phyloP scores from a whole-genome alignment of 2,329 filamentous ascomycete species.

The Epichloe elymi region DNA sequence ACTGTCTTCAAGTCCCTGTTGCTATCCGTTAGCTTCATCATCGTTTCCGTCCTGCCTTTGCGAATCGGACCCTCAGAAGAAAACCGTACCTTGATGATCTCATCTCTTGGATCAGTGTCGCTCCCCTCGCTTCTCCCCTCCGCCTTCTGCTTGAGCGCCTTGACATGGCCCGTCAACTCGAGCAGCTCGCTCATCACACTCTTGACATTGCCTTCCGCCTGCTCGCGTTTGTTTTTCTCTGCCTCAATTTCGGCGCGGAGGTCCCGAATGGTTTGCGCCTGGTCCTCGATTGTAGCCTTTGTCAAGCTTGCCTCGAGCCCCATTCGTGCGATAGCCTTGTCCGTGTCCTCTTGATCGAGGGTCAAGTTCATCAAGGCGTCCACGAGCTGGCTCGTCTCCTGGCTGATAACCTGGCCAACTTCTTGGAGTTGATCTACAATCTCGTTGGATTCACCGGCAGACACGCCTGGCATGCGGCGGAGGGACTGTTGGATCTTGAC shows the following conservation, averaged over 20 bases:
- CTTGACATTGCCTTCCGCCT: slow-evolving; percentile 15
- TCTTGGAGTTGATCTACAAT: slow-evolving; percentile 23
- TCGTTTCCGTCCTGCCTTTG: too few species aligned
- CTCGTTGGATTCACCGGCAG: slow-evolving; percentile 20
- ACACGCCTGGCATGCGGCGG: slow-evolving; percentile 26
- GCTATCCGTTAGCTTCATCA: not conserved
- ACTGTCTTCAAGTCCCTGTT: slow-evolving; percentile 19
- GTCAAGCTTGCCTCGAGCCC: slow-evolving; percentile 24
- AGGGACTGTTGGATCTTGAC: slow-evolving; percentile 25
- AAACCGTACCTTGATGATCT: slow-evolving; percentile 19
- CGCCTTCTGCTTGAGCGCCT: slow-evolving; percentile 16
- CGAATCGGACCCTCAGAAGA: not conserved
- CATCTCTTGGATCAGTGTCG: slow-evolving; percentile 11
- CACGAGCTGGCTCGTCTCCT: slow-evolving; percentile 26
- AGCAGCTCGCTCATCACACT: slow-evolving; percentile 11
- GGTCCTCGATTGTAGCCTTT: slow-evolving; percentile 21
- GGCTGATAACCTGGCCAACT: slow-evolving; percentile 23
- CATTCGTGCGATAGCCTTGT: slow-evolving; percentile 25
- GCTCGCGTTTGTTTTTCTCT: slow-evolving; percentile 19
- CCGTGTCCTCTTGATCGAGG: slow-evolving; percentile 25
- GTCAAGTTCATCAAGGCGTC: slow-evolving; percentile 24
- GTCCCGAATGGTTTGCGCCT: slow-evolving; percentile 18
- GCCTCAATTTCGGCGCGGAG: slow-evolving; percentile 18
- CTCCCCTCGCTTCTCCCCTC: slow-evolving; percentile 8
- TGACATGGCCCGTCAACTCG: slow-evolving; percentile 13